Percentiles rank a stretch among this genome's conserved stretches.
Conservation (phyloP, 225 moss, liverwort and hornwort species). For the Asterella californica region DNA sequence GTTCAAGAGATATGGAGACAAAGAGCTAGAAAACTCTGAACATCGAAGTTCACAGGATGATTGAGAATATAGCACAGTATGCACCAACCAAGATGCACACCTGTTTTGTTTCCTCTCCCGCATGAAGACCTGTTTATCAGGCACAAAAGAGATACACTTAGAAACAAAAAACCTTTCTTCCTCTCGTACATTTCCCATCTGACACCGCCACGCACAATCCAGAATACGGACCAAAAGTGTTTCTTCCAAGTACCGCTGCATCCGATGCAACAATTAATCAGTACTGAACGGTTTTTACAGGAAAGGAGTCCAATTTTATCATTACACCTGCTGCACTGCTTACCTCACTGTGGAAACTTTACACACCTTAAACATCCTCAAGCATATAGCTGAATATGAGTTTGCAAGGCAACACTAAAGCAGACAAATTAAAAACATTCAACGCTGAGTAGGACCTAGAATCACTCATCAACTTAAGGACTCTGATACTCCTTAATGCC, state of each 20-base stretch:
- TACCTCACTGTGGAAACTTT: no score
- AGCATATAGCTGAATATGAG: neutral
- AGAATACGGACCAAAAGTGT: neutral
- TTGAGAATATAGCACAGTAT: neutral
- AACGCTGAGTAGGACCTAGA: neutral
- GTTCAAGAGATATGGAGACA: neutral
- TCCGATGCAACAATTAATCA: no score
- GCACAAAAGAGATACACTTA: neutral
- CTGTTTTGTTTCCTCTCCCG: constrained; percentile 6
- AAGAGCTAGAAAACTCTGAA: neutral
- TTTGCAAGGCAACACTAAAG: neutral
- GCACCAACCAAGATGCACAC: constrained; percentile 7
- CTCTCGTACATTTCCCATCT: neutral
- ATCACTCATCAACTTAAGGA: neutral
- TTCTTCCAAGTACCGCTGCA: neutral
- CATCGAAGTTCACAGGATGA: neutral
- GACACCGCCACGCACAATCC: neutral
- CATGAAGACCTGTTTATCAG: constrained; percentile 8
- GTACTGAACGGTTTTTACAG: neutral
- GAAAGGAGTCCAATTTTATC: neutral
- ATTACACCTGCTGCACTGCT: neutral
- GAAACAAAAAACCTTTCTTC: neutral
- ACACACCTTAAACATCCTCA: neutral
- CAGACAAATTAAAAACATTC: neutral
- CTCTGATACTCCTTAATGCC: neutral